These are phyloP conservation scores for Neonectria magnoliae DNA, from an alignment of 2,329 filamentous ascomycete genomes.

Conservation along the genomic window DNA sequence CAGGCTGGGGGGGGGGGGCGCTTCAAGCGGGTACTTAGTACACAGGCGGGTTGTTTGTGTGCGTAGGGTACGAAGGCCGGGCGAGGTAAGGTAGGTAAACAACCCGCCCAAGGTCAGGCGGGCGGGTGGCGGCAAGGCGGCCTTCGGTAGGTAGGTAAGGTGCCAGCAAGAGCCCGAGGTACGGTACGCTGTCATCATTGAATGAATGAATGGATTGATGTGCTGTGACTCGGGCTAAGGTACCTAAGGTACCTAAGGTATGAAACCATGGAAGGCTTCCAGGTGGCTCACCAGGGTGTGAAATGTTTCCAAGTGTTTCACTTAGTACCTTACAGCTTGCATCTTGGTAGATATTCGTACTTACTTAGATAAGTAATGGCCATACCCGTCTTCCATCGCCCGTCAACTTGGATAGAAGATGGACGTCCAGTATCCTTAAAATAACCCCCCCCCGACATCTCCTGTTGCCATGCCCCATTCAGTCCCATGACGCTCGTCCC, in stretches of 20 bases:
- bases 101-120: too few relatives aligned
- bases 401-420: too few relatives aligned
- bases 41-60: neutral
- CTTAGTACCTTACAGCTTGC: neutral
- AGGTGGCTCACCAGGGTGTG: neutral
- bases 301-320: neutral
- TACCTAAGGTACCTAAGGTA: too few relatives aligned
- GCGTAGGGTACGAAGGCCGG: neutral
- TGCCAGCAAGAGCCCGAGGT: slow-evolving; percentile 13
- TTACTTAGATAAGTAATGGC: neutral
- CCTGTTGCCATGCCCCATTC: neutral
- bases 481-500: neutral
- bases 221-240: neutral
- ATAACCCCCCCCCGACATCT: neutral
- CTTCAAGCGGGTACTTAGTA: slow-evolving; percentile 18
- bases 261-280: neutral
- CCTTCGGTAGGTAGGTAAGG: slow-evolving; percentile 9
- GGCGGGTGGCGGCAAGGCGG: neutral
- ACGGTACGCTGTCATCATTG: neutral
- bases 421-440: neutral
- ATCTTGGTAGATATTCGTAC: neutral
- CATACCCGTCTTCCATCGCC: neutral
- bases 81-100: too few relatives aligned
- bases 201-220: neutral
- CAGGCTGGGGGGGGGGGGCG: slow-evolving; percentile 11